Conservation (phyloP, 805 yeast species). For the Candida jianshihensis region DNA sequence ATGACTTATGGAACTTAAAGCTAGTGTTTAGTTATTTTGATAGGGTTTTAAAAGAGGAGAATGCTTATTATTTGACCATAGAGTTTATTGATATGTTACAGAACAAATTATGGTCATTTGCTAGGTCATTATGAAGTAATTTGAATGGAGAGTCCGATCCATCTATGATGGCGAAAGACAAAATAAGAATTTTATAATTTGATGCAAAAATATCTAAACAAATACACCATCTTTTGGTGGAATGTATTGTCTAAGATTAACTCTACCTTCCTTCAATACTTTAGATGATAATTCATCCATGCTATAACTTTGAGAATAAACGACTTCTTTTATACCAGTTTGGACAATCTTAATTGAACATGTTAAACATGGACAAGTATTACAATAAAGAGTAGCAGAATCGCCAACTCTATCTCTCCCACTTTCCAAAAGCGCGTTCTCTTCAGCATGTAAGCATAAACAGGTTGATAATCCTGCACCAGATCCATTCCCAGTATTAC, state of each 20-base stretch:
- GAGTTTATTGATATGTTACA: slow-evolving; percentile 50
- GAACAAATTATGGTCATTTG: slow-evolving; percentile 31
- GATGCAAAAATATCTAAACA: too few species aligned
- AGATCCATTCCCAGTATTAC: slow-evolving; percentile 60
- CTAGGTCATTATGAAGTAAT: neutral
- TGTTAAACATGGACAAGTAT: slow-evolving; percentile 95
- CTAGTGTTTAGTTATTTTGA: slow-evolving; percentile 58
- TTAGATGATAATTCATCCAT: slow-evolving; percentile 79
- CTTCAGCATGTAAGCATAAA: slow-evolving; percentile 94
- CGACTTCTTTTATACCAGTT: slow-evolving; percentile 84
- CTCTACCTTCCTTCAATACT: slow-evolving; percentile 70
- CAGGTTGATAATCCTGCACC: slow-evolving; percentile 77
- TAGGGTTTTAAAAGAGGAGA: slow-evolving; percentile 27
- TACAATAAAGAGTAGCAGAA: slow-evolving; percentile 72
- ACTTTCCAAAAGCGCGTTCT: slow-evolving; percentile 88
- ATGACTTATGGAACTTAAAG: slow-evolving; percentile 59
- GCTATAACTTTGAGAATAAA: slow-evolving; percentile 84
- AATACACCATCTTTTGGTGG: slow-evolving; percentile 20
- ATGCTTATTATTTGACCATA: slow-evolving; percentile 34
- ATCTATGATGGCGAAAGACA: too few species aligned
- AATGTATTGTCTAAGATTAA: slow-evolving; percentile 55
- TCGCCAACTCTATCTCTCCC: slow-evolving; percentile 80
- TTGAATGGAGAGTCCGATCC: neutral
- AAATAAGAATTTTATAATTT: too few species aligned
- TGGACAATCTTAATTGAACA: slow-evolving; percentile 95